Base-by-base conservation (phyloP, 805 yeast species). In the Candida hungchunana region DNA sequence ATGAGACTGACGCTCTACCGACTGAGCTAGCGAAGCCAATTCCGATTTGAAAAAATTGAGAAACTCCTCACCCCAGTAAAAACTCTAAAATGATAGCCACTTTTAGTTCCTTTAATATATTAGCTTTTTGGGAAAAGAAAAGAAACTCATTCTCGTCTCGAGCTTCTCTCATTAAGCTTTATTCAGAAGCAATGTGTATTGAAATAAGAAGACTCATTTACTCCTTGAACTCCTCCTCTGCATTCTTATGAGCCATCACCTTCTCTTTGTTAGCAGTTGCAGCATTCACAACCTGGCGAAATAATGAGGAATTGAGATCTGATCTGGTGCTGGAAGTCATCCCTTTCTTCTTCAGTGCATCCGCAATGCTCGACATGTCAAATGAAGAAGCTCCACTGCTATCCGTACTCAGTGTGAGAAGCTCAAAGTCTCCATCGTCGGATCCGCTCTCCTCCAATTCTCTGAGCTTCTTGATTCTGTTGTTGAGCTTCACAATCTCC, bases 401-500 rank as follows among this genome's bases (percentile, higher is more conserved):
- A 17, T 23, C 27, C 6, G 45, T 34, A 4, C 34, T n/a, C 7
- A 36, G 5, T 12, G 27, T 39, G 21, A 34, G 36, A 24, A 38
- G 31, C 21, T 61, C 48, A 12, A 45, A 46, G 30, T 48, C 53
- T 17, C 39, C 29, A 28, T 43, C 50, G 7, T 42, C 42, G 39
- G 69, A 77, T 41, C 67, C 78, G 48, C 75, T 84, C 21, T 69
- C 76, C 22, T 70, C 77, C 52, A 42, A 51, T 38, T 69, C 68
- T 61, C 81, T 77, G 55, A 90, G 71, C 47, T 80, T 79, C 52
- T 74, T 68, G 58, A 90, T 78, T 57, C 84, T 75, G 60, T 88
- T 88, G 52, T 82, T 77, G 62, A 90, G 74, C 50, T 77, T 78
- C 34, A 90, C 89, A 54, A 86, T 67, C 57, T 87, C 93, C 50